These are phyloP conservation scores for Fusarium sp. DNA, from an alignment of 2,329 filamentous ascomycete genomes.

Conservation along the genomic window DNA sequence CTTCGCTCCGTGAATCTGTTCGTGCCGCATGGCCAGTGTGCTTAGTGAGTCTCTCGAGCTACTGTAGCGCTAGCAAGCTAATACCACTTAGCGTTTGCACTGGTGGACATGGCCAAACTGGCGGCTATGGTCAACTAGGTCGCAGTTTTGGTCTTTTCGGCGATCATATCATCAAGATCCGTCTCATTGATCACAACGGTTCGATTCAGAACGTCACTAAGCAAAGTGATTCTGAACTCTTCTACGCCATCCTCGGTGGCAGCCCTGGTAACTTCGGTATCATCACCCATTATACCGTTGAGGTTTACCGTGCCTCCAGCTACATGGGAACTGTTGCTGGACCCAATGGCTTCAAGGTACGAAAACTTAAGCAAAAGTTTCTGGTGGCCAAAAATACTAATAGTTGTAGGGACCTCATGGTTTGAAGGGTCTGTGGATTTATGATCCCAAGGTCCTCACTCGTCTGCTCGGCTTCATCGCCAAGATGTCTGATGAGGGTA, in stretches of 20 bases:
- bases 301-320: conserved; percentile 54
- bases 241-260: conserved; percentile 69
- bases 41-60: conserved; percentile 34
- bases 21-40: conserved; percentile 61
- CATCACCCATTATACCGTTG: conserved; percentile 64
- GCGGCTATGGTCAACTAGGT: conserved; percentile 61
- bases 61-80: neutral
- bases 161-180: conserved; percentile 63
- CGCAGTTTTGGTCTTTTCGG: conserved; percentile 66
- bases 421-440: conserved; percentile 58
- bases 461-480: conserved; percentile 55
- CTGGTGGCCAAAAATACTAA: neutral
- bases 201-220: conserved; percentile 60
- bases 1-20: conserved; percentile 57
- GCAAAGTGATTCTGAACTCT: conserved; percentile 65
- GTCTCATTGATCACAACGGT: conserved; percentile 62
- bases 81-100: conserved; percentile 51
- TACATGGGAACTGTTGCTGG: conserved; percentile 50
- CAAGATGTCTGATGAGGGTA: conserved; percentile 58
- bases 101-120: conserved; percentile 62
- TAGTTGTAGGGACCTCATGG: conserved; percentile 23
- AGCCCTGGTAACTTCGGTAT: conserved; percentile 70
- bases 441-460: conserved; percentile 54
- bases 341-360: conserved; percentile 26
- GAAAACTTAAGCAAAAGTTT: neutral